Percentiles rank a stretch among this genome's conserved stretches.
These are phyloP conservation scores for Backusella liffmaniae DNA, from an alignment of 192 early-diverging fungal species.

Conservation along the genomic window DNA sequence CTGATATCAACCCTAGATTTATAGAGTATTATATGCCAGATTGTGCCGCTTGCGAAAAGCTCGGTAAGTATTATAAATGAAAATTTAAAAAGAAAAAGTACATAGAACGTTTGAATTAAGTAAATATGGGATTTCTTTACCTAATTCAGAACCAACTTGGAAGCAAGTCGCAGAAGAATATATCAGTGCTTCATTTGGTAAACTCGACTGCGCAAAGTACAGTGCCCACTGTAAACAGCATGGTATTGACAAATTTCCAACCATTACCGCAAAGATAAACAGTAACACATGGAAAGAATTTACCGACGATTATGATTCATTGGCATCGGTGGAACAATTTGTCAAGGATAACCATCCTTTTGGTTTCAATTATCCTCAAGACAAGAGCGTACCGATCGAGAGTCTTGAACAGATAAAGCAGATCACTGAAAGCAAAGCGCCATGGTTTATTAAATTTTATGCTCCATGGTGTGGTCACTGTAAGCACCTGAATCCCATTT, in stretches of 20 bases:
- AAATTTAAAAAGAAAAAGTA: not conserved
- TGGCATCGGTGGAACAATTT: not conserved
- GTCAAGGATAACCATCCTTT: not conserved
- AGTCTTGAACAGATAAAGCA: not conserved
- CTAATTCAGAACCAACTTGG: not conserved
- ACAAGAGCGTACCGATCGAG: not conserved
- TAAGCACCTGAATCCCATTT: slow-evolving; percentile 78
- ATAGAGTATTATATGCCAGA: not conserved
- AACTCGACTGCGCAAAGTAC: not conserved
- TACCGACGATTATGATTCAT: not conserved
- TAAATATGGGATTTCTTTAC: not conserved
- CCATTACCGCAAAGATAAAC: not conserved
- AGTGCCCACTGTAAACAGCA: not conserved
- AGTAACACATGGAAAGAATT: not conserved
- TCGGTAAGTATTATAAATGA: not conserved
- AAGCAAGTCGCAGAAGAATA: not conserved
- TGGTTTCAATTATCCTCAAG: not conserved
- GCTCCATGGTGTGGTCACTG: slow-evolving; percentile 92
- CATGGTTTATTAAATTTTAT: slow-evolving; percentile 87
- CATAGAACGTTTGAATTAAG: not conserved
- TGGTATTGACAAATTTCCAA: not conserved
- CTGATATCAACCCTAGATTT: not conserved
- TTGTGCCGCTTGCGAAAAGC: not conserved
- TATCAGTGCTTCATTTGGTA: not conserved
- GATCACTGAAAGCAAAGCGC: not conserved